Conservation (phyloP, 305 asterid genomes). For the Ajuga reptans region DNA sequence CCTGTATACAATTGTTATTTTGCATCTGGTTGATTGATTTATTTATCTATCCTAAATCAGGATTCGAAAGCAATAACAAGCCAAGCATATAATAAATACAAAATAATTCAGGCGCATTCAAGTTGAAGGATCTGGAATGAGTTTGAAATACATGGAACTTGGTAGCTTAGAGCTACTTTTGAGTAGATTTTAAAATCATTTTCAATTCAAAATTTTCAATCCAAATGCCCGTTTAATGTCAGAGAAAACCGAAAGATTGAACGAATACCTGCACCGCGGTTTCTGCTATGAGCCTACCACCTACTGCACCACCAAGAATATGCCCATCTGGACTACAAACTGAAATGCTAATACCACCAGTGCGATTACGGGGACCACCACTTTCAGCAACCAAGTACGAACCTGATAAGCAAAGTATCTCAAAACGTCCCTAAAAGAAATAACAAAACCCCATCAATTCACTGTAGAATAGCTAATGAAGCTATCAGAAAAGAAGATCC, state of each 20-base stretch:
- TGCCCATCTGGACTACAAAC: constrained; percentile 85
- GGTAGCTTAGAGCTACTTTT: too few relatives aligned
- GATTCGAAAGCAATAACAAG: not conserved
- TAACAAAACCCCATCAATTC: constrained; percentile 15
- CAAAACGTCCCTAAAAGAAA: constrained; percentile 67
- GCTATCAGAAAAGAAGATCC: not conserved
- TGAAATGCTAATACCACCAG: constrained; percentile 88
- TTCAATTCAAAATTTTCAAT: too few relatives aligned
- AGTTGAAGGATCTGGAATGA: too few relatives aligned
- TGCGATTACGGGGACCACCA: constrained; percentile 74
- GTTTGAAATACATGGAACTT: too few relatives aligned
- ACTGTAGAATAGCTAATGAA: not conserved
- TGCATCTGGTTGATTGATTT: too few relatives aligned
- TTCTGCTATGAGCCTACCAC: constrained; percentile 79
- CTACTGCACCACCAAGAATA: constrained; percentile 84
- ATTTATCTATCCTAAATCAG: not conserved
- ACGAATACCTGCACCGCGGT: constrained; percentile 67
- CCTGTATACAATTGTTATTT: constrained; percentile 30
- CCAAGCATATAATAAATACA: not conserved
- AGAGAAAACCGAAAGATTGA: not conserved
- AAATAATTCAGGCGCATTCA: too few relatives aligned
- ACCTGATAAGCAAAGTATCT: constrained; percentile 79
- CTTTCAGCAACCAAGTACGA: constrained; percentile 79
- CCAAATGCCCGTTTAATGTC: too few relatives aligned
- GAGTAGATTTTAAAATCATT: too few relatives aligned